Evolutionary conservation across 441 rosid genomes (phyloP).

Genomic region (Eutrema salsugineum): DNA sequence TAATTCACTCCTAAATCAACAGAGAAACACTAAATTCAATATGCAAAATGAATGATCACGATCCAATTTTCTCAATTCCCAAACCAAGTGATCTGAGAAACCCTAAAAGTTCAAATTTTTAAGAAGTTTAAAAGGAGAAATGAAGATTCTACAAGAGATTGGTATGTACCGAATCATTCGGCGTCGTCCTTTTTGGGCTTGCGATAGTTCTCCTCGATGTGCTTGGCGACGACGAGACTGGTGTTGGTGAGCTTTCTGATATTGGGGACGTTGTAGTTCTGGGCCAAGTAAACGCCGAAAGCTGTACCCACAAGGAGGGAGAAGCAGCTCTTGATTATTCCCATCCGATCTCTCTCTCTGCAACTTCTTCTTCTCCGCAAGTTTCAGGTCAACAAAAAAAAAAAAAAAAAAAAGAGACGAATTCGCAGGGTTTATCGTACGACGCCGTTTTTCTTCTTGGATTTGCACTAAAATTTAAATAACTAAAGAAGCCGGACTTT

Average conservation of each 20-base stretch:
- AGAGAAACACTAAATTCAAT: not conserved
- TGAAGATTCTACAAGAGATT: not conserved
- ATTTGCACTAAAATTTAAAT: too few relatives aligned
- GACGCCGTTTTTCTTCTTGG: not conserved
- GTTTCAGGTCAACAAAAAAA: not conserved
- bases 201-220: slow-evolving; percentile 61
- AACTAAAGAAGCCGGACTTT: not conserved
- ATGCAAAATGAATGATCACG: not conserved
- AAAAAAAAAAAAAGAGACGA: not conserved
- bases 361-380: not conserved
- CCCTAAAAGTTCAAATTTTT: not conserved
- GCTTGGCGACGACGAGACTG: slow-evolving; percentile 51
- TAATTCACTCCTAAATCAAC: not conserved
- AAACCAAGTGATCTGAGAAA: not conserved
- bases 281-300: slow-evolving; percentile 60
- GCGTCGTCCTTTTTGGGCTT: slow-evolving; percentile 52
- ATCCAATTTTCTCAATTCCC: not conserved
- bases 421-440: not conserved
- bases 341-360: slow-evolving; percentile 36
- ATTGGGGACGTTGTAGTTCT: slow-evolving; percentile 73
- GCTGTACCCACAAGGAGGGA: slow-evolving; percentile 45
- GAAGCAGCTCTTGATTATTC: slow-evolving; percentile 52
- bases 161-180: slow-evolving; percentile 19
- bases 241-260: slow-evolving; percentile 49
- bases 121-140: not conserved